These are phyloP conservation scores for Camellia lanceoleosa DNA, from an alignment of 148 eudicot genomes.

Conservation along the genomic window DNA sequence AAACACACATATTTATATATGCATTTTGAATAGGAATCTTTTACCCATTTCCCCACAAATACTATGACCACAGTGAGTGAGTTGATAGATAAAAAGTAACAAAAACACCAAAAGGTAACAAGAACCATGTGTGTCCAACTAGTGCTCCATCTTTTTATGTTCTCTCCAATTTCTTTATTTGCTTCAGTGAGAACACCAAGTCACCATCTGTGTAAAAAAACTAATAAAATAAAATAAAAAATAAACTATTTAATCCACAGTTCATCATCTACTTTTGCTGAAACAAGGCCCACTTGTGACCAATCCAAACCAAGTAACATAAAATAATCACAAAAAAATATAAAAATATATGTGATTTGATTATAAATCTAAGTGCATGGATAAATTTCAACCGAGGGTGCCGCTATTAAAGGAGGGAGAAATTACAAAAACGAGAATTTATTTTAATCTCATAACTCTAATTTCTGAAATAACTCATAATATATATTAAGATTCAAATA, in stretches of 20 bases:
- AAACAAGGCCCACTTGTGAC: conserved; percentile 5
- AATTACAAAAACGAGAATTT: no score
- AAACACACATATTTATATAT: background rate
- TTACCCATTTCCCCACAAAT: conserved; percentile 33
- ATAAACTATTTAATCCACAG: background rate
- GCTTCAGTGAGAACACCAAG: background rate
- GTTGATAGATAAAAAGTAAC: conserved; percentile 14
- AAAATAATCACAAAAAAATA: no score
- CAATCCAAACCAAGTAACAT: conserved; percentile 12
- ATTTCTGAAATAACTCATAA: no score
- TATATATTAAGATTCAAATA: no score
- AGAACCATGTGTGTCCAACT: conserved; percentile 51
- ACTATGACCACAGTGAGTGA: background rate
- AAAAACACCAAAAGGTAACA: conserved; percentile 29
- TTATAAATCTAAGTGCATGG: no score
- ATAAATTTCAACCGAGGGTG: no score
- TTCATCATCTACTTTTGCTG: background rate
- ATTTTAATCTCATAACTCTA: no score
- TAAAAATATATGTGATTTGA: no score
- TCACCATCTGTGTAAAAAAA: background rate
- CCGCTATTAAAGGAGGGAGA: no score
- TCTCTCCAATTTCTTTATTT: conserved; percentile 11
- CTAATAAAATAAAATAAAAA: no score
- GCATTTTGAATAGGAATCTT: conserved; percentile 22
- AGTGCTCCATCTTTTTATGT: conserved; percentile 49